Base-by-base conservation (phyloP, 2,329 filamentous ascomycete species). In the Phialophora chinensis region DNA sequence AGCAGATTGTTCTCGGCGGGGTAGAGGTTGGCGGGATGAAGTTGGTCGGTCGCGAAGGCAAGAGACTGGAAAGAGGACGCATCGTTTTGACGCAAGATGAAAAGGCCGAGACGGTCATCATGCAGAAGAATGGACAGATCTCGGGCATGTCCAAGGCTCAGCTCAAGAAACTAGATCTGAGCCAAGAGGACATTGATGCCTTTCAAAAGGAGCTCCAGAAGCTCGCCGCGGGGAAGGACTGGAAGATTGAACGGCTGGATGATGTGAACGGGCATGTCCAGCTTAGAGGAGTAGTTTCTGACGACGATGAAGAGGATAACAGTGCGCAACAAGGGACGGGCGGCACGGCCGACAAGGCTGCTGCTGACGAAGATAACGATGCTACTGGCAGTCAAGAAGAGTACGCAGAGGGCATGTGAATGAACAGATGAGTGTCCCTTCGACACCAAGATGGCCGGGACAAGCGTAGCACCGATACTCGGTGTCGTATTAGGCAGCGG, bases 181-280 rank as follows among this genome's bases (percentile, higher is more conserved):
- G 89, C 62, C 85, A 86, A 0, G 84, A 89, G 55, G 83, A 88
- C 52, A 83, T 96, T 2, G 88, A 93, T 72, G 83, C 88, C 54
- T 81, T 96, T 75, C 86, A 86, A 73, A 84, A 88, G 69, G 83
- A 91, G 74, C 78, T 96, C 65, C 84, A 91, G 75, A 85, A 87
- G 72, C 75, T 91, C 49, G 91, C 91, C 0, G 86, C 88, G 2
- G 87, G 89, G 7, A 86, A 88, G 70, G 87, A 88, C 17, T 97
- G 93, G 92, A 90, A 88, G 73, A 81, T 97, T 66, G 91, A 95
- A 77, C 83, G 95, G 14, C 86, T 95, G 0, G 72, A 73, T 47
- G 90, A 95, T 73, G 83, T 87, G 11, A 86, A 89, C 1, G 84
- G 86, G 4, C 83, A 85, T 25, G 80, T 86, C 68, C 89, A 92